Conservation (phyloP, 331 rosid genomes). For the Quercus phellos region DNA sequence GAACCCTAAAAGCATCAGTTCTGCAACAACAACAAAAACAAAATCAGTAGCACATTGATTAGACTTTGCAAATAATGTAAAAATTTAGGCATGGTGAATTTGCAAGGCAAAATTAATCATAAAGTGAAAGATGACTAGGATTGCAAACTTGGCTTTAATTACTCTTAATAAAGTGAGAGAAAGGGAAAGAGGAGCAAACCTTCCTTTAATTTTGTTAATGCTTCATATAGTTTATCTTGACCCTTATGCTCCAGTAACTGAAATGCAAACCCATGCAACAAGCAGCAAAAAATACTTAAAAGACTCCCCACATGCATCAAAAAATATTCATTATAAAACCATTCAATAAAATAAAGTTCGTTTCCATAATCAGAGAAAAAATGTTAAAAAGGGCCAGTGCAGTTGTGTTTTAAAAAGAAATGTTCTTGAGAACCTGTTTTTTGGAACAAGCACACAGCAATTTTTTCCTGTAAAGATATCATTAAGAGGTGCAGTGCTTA, state of each 20-base stretch:
- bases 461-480: too few species aligned
- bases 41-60: slow-evolving; percentile 18
- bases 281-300: slow-evolving; percentile 2
- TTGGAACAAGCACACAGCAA: too few species aligned
- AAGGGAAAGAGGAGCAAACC: slow-evolving; percentile 36
- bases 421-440: too few species aligned
- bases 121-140: background rate
- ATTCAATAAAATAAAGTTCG: too few species aligned
- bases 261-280: slow-evolving; percentile 25
- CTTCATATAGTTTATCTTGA: slow-evolving; percentile 44
- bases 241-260: slow-evolving; percentile 36
- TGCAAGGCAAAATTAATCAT: background rate
- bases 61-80: slow-evolving; percentile 15
- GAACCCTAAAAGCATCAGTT: slow-evolving; percentile 92
- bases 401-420: too few species aligned
- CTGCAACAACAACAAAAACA: slow-evolving; percentile 34
- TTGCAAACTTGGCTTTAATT: background rate
- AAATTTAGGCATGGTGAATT: background rate
- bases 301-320: background rate
- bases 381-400: too few species aligned
- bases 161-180: background rate
- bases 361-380: too few species aligned
- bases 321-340: background rate
- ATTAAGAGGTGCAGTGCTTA: too few species aligned
- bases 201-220: slow-evolving; percentile 72